phyloP scores from a whole-genome alignment of 2,329 filamentous ascomycete species.

The Lithohypha guttulata region DNA sequence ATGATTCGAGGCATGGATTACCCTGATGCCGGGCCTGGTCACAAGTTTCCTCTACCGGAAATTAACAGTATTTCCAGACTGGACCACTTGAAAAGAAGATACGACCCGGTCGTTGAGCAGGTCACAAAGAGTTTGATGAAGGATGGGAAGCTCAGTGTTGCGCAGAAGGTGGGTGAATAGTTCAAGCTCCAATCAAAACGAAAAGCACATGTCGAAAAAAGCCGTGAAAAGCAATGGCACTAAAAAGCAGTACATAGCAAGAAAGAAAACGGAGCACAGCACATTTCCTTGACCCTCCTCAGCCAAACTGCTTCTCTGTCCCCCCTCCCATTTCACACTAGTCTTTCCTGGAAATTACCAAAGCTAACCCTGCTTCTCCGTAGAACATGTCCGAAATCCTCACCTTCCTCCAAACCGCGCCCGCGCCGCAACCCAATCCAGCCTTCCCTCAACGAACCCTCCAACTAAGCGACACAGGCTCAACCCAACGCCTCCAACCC shows the following conservation, averaged over 20 bases:
- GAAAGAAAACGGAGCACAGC: not conserved
- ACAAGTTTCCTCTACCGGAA: constrained; percentile 66
- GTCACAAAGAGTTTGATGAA: constrained; percentile 84
- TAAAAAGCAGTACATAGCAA: not conserved
- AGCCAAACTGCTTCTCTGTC: not conserved
- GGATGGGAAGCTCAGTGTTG: constrained; percentile 78
- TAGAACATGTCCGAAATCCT: constrained; percentile 80
- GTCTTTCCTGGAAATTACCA: not conserved
- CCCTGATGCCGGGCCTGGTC: constrained; percentile 37
- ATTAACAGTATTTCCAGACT: constrained; percentile 48
- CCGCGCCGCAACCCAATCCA: constrained; percentile 65
- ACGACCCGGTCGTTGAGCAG: constrained; percentile 75
- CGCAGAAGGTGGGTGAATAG: constrained; percentile 59
- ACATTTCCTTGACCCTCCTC: not conserved
- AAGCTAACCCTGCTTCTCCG: not conserved
- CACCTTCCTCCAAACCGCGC: constrained; percentile 69
- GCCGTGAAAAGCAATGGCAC: not conserved
- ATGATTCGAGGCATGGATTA: constrained; percentile 17
- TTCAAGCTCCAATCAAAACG: not conserved
- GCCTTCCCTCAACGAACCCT: constrained; percentile 37
- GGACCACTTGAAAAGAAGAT: constrained; percentile 63
- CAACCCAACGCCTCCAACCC: constrained; percentile 55
- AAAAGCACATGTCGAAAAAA: not conserved
- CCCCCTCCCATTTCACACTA: no score
- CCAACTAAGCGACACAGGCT: constrained; percentile 9